A percentile compares a stretch with the other conserved stretches of the same genome.
phyloP scores from a whole-genome alignment of 1,139 yeast species.

The Suhomyces panamericanus region DNA sequence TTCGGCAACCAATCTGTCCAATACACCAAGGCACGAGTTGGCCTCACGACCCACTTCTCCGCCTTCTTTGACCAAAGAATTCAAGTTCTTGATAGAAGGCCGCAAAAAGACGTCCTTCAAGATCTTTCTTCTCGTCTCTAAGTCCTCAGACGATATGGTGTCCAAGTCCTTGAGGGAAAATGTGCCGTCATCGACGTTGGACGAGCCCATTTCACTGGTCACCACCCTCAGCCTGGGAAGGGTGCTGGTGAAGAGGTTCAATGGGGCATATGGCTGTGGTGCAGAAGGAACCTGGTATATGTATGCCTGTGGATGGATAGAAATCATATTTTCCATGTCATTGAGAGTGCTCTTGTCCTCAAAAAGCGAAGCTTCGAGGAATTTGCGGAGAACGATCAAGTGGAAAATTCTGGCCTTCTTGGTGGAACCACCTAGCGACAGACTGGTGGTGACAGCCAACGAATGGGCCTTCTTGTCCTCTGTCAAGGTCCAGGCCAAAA shows the following conservation, averaged over 20 bases:
- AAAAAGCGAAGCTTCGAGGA: conserved; percentile 44
- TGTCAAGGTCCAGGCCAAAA: conserved; percentile 60
- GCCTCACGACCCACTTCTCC: conserved; percentile 73
- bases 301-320: conserved; percentile 46
- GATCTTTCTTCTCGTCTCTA: conserved; percentile 58
- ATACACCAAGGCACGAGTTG: conserved; percentile 29
- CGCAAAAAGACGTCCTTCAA: conserved; percentile 53
- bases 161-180: conserved; percentile 34
- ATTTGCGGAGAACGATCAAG: conserved; percentile 43
- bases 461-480: conserved; percentile 46
- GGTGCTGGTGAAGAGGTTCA: conserved; percentile 52
- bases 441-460: conserved; percentile 47
- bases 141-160: conserved; percentile 52
- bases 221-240: conserved; percentile 20
- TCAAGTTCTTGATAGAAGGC: conserved; percentile 54
- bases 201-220: conserved; percentile 3
- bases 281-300: conserved; percentile 55
- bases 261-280: conserved; percentile 61
- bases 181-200: conserved; percentile 26
- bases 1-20: conserved; percentile 13
- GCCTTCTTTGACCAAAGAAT: conserved; percentile 61
- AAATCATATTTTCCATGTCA: conserved; percentile 10
- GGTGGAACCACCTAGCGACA: conserved; percentile 40
- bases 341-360: conserved; percentile 11
- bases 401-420: conserved; percentile 44